Base-by-base conservation (phyloP, 2,329 filamentous ascomycete genomes). In the Talaromyces sp. region DNA sequence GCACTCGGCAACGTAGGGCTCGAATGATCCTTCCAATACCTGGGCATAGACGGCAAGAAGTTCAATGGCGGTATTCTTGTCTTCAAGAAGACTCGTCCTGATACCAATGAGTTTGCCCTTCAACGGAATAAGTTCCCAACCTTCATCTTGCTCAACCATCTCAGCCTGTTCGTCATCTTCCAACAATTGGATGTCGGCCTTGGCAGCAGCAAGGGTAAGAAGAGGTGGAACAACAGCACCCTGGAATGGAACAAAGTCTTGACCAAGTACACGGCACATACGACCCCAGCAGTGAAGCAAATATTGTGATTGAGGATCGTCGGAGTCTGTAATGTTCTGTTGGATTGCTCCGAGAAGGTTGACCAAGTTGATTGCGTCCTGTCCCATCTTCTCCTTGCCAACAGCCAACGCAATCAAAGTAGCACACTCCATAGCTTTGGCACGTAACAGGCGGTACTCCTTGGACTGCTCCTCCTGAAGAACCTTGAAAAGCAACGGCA, bases 61-160 rank as follows among this genome's bases (percentile, higher is more conserved):
- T 80, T 99, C 95, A 69, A 99, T 98, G n/a, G 95, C 95, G 86
- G 97, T 97, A 78, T 98, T 93, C 83, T 99, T 99, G 80, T 99
- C 95, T 73, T 99, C 95, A 78, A 99, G 89, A 10, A 91, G 92
- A 77, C 92, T 97, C 7, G 95, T 99, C 81, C 93, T 93, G 81
- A 99, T 99, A 69, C 95, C 95, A 74, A 99, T 97, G 79, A 97
- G 92, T 83, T 98, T 98, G 70, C 95, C 95, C 80, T 97, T 97
- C 64, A 99, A 85, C 8, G 95, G 95, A 17, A 99, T 93, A 70
- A 99, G 85, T 78, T 99, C 95, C 95, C 95, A 99, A 51, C 94
- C 94, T 65, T 97, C 94, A 73, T 98, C 94, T 73, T 95, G 91
- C 77, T 97, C 92, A 68, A 97, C 89, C 74, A 93, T 89, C 72